These are phyloP conservation scores for Geoglossum cookeanum DNA, from an alignment of 2,329 filamentous ascomycete species.

Conservation along the genomic window DNA sequence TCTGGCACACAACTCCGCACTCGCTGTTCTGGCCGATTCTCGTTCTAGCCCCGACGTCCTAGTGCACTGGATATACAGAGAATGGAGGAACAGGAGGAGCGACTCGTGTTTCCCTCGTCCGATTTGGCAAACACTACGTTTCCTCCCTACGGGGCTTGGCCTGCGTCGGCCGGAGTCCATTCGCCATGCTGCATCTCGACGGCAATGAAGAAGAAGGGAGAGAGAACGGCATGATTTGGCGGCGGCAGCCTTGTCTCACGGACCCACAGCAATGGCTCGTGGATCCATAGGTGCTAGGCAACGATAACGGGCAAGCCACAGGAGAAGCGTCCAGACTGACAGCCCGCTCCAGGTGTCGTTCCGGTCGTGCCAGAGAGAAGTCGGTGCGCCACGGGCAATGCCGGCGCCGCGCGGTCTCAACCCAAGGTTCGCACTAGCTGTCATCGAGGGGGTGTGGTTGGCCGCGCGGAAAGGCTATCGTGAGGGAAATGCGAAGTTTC, in stretches of 20 bases:
- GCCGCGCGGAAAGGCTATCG: neutral
- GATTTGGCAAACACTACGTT: neutral
- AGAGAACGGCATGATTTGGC: constrained; percentile 1
- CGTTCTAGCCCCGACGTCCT: no score
- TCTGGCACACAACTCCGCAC: neutral
- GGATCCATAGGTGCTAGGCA: constrained; percentile 1
- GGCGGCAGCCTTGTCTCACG: constrained; percentile 1
- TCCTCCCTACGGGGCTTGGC: neutral
- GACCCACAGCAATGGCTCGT: constrained; percentile 1
- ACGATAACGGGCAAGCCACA: constrained; percentile 3
- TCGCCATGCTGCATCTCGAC: neutral
- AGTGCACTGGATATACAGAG: no score
- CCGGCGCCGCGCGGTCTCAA: neutral
- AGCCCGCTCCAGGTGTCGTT: neutral
- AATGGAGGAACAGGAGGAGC: no score
- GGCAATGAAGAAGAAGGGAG: neutral
- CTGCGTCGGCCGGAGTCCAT: neutral
- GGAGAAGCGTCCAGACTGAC: neutral
- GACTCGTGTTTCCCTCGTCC: no score
- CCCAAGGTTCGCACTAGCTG: neutral
- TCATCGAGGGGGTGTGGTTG: neutral
- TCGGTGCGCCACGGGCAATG: neutral
- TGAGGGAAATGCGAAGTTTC: no score
- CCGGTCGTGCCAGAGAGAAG: neutral
- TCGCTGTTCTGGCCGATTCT: no score